Evolutionary conservation across 768 basidiomycete species (phyloP).

Genomic region (Rhodotorula paludigena): DNA sequence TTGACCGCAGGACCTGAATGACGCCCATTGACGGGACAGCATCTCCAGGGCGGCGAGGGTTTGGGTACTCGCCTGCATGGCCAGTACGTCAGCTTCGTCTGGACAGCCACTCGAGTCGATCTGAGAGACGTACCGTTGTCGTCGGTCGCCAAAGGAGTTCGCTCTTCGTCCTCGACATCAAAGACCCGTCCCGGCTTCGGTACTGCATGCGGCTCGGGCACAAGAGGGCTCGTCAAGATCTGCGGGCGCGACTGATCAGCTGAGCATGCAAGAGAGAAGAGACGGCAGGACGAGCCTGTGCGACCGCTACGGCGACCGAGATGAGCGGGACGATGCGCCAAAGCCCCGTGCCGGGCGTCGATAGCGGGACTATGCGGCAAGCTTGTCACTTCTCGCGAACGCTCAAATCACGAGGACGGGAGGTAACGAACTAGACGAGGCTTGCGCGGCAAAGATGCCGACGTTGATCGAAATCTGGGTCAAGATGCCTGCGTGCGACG

Average conservation of each 20-base stretch:
- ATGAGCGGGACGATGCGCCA: conserved; percentile 38
- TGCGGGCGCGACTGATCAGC: not conserved
- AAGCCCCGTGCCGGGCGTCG: not conserved
- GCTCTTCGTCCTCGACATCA: conserved; percentile 17
- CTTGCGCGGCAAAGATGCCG: conserved; percentile 81
- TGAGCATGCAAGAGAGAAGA: too few relatives aligned
- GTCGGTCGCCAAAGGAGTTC: not conserved
- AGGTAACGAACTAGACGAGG: conserved; percentile 60
- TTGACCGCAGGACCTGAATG: conserved; percentile 8
- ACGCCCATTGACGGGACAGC: not conserved
- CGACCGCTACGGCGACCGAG: conserved; percentile 16
- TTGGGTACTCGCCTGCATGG: too few relatives aligned
- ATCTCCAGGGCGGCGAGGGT: not conserved
- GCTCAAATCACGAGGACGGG: not conserved
- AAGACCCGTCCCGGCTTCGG: not conserved
- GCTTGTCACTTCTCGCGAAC: not conserved
- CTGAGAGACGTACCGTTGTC: not conserved
- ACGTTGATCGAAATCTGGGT: conserved; percentile 78
- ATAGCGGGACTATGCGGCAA: conserved; percentile 7
- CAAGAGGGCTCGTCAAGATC: conserved; percentile 6
- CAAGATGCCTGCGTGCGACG: conserved; percentile 58
- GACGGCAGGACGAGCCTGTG: conserved; percentile 13
- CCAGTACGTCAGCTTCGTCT: too few relatives aligned
- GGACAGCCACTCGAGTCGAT: not conserved
- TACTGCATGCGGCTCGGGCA: conserved; percentile 10